Percentiles rank a stretch among this genome's conserved stretches.
Conservation (phyloP, 345 rosid genomes). For the Gossypium sturtianum region DNA sequence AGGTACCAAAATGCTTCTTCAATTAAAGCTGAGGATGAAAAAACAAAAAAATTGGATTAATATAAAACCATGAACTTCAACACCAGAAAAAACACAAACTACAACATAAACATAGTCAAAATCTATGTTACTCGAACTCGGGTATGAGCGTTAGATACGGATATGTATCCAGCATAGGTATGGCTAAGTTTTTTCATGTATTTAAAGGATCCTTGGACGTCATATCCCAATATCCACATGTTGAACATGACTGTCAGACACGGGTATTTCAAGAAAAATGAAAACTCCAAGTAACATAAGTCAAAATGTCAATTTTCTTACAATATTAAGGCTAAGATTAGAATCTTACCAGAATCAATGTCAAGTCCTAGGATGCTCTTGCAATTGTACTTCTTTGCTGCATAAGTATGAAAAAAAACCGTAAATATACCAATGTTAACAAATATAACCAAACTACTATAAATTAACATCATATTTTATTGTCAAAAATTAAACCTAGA, state of each 20-base stretch:
- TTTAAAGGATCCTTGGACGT: no score
- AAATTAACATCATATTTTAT: background rate
- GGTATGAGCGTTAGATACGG: no score
- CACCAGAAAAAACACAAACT: background rate
- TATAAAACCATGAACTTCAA: background rate
- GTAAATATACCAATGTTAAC: background rate
- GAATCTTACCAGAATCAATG: constrained; percentile 79
- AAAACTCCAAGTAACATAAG: background rate
- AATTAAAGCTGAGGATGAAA: constrained; percentile 46
- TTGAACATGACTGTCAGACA: no score
- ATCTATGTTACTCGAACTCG: no score
- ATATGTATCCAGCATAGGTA: no score
- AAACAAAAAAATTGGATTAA: constrained; percentile 1
- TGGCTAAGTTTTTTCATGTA: no score
- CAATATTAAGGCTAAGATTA: background rate
- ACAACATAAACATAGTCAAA: no score
- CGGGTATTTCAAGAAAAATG: no score
- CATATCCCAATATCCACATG: no score
- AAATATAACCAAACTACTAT: background rate
- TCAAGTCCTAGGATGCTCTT: constrained; percentile 76
- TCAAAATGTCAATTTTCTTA: background rate
- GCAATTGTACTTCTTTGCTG: constrained; percentile 82
- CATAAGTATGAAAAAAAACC: constrained; percentile 16
- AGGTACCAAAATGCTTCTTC: constrained; percentile 75
- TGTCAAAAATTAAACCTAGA: background rate